Conservation (phyloP, 2,329 filamentous ascomycete species). For the Ophiobolus disseminans region DNA sequence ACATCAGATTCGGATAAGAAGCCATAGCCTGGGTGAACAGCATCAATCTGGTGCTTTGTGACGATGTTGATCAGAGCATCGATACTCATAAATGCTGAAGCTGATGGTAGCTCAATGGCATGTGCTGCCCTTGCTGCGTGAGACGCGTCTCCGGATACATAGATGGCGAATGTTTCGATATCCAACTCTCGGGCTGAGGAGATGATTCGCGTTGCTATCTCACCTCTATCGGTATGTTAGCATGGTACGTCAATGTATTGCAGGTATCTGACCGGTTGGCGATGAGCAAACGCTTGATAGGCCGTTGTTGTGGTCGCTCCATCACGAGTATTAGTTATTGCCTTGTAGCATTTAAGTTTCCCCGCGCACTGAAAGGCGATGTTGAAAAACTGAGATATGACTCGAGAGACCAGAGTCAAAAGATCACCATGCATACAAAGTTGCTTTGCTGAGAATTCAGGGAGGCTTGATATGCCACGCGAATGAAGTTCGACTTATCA, state of each 20-base stretch:
- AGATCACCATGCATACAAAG: no score
- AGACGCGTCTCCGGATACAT: slow-evolving; percentile 62
- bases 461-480: no score
- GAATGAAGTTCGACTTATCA: no score
- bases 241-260: not conserved
- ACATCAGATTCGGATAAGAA: slow-evolving; percentile 66
- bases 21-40: slow-evolving; percentile 67
- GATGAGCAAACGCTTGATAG: slow-evolving; percentile 60
- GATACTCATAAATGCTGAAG: slow-evolving; percentile 62
- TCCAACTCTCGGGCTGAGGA: slow-evolving; percentile 65
- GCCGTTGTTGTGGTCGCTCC: slow-evolving; percentile 33
- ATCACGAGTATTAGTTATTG: no score
- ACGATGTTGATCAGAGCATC: slow-evolving; percentile 56
- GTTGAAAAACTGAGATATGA: no score
- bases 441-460: no score
- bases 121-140: slow-evolving; percentile 62
- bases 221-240: slow-evolving; percentile 56
- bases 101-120: slow-evolving; percentile 59
- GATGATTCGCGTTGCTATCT: slow-evolving; percentile 69
- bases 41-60: slow-evolving; percentile 60
- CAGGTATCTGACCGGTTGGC: slow-evolving; percentile 59
- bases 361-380: no score
- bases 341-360: no score
- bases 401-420: no score
- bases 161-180: slow-evolving; percentile 64